Evolutionary conservation across 129 eudicot genomes (phyloP).

Genomic region (Artemisia argyi): DNA sequence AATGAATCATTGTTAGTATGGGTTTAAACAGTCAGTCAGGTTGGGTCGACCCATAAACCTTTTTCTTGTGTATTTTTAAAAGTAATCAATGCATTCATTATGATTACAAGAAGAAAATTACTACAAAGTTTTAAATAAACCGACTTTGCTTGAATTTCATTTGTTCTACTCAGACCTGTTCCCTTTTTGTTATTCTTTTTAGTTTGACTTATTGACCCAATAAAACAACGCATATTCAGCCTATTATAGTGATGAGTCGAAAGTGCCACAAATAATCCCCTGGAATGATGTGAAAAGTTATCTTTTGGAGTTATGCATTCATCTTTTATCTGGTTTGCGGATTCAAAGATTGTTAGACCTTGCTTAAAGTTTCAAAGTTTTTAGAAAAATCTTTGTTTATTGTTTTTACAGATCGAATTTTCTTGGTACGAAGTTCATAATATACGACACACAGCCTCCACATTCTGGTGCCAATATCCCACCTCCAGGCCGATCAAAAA

Average conservation of each 20-base stretch:
- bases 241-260: background rate
- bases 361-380: background rate
- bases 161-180: too few relatives aligned
- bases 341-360: constrained; percentile 1
- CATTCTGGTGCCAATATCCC: constrained; percentile 53
- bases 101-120: too few relatives aligned
- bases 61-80: too few relatives aligned
- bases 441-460: constrained; percentile 93
- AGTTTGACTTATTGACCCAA: too few relatives aligned
- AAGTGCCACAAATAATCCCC: background rate
- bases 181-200: too few relatives aligned
- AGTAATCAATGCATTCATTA: background rate
- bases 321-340: background rate
- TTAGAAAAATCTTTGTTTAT: background rate
- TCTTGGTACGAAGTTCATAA: constrained; percentile 84
- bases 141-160: too few relatives aligned
- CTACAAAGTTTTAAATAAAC: too few relatives aligned
- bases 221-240: too few relatives aligned
- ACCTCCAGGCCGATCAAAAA: constrained; percentile 64
- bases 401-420: constrained; percentile 65
- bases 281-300: background rate
- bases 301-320: background rate
- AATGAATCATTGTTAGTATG: too few relatives aligned
- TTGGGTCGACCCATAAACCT: too few relatives aligned
- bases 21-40: too few relatives aligned